Base-by-base conservation (phyloP, 352 stramenopile genomes). In the Phytophthora colocasiae region DNA sequence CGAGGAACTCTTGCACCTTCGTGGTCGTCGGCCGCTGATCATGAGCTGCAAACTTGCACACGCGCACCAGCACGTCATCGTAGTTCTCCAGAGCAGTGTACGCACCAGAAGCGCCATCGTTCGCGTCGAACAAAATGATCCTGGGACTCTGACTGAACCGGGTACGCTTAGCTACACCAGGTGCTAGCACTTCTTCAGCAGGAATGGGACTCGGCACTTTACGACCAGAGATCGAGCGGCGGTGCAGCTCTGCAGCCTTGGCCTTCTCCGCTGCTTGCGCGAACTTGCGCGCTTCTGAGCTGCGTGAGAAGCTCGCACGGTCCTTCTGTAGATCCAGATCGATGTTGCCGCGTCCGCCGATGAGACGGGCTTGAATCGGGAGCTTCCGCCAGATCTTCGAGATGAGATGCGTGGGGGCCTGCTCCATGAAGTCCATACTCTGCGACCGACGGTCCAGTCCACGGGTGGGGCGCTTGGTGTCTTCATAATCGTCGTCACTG, bases 341-440 rank as follows among this genome's bases (percentile, higher is more conserved):
- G 19, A 89, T 71, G 56, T 63, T 81, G 17, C 80, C 80, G 9
- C 76, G 75, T 26, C 75, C 77, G 39, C 77, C 75, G 27, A 83
- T 81, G 15, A 92, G 71, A 24, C 81, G 78, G 17, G 83, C 83
- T 56, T 92, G 84, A 59, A 92, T 87, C 22, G 84, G 84, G 57
- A 92, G 62, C 64, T 92, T 92, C 41, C 82, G 81, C 84, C 84
- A 92, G 51, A 91, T 87, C 71, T 92, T 92, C 6, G 80, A 85
- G 65, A 92, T 92, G 24, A 92, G 58, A 53, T 92, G 84, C 34
- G 74, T 83, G 43, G 84, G 71, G 39, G 84, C 77, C 59, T 92
- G 80, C 58, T 92, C 81, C 80, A 92, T 86, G 51, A 90, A 90
- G 70, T 92, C 84, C 80, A 92, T 89, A 58, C 80, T 90, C 59